phyloP scores from a whole-genome alignment of 352 stramenopile species.

The Albugo candida region DNA sequence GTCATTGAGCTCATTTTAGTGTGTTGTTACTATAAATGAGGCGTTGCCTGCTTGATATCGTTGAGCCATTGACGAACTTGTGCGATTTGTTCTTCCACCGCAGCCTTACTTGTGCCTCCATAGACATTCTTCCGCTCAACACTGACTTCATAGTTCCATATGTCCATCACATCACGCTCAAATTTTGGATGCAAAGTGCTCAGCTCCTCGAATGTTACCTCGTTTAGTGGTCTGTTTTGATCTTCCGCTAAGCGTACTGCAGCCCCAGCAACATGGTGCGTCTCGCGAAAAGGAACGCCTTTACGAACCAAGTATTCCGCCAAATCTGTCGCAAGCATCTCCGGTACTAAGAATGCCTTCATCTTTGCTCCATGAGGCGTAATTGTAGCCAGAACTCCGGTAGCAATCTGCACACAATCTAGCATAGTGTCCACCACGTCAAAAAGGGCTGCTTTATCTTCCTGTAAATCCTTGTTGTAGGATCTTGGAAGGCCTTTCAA shows the following conservation, averaged over 20 bases:
- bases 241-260: slow-evolving; percentile 86
- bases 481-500: slow-evolving; percentile 92
- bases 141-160: slow-evolving; percentile 83
- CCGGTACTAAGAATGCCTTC: slow-evolving; percentile 87
- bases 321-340: slow-evolving; percentile 98
- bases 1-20: slow-evolving; percentile 18
- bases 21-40: background rate
- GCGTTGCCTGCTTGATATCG: background rate
- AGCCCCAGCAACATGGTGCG: slow-evolving; percentile 95
- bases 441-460: slow-evolving; percentile 97
- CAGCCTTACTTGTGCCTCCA: slow-evolving; percentile 60
- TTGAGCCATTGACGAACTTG: slow-evolving; percentile 53
- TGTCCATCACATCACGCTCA: slow-evolving; percentile 67
- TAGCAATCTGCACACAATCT: slow-evolving; percentile 93
- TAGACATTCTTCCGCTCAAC: slow-evolving; percentile 83
- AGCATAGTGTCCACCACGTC: slow-evolving; percentile 93
- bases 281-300: slow-evolving; percentile 97
- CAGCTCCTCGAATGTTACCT: slow-evolving; percentile 83
- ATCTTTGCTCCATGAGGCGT: slow-evolving; percentile 89
- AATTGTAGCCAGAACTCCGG: slow-evolving; percentile 92
- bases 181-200: slow-evolving; percentile 77
- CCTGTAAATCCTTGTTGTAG: slow-evolving; percentile 99
- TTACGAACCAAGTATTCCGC: slow-evolving; percentile 98
- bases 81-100: slow-evolving; percentile 62
- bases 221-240: slow-evolving; percentile 59